Conservation (phyloP, 805 yeast species). For the Yamadazyma sp. region DNA sequence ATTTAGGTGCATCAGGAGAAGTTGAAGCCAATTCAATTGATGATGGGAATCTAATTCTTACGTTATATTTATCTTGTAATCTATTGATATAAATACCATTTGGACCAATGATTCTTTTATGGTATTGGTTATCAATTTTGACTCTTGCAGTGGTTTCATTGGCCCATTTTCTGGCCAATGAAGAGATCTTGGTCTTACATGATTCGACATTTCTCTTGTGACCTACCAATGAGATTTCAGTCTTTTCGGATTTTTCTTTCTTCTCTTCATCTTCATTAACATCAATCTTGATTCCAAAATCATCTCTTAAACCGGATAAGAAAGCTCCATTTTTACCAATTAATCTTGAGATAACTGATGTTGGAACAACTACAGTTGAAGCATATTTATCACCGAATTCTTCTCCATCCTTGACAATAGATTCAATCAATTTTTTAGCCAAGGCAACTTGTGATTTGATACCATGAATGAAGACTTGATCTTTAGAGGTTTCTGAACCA, state of each 20-base stretch:
- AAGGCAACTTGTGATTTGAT: slow-evolving; percentile 56
- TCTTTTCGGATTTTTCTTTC: slow-evolving; percentile 22
- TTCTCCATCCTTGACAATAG: slow-evolving; percentile 53
- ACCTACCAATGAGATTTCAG: slow-evolving; percentile 67
- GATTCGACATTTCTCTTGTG: slow-evolving; percentile 73
- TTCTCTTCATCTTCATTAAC: slow-evolving; percentile 52
- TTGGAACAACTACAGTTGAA: slow-evolving; percentile 59
- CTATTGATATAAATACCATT: slow-evolving; percentile 78
- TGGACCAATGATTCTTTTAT: slow-evolving; percentile 79
- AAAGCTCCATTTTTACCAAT: slow-evolving; percentile 89
- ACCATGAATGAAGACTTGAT: slow-evolving; percentile 69
- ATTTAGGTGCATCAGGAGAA: slow-evolving; percentile 38
- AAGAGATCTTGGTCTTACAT: slow-evolving; percentile 56
- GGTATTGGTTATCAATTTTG: slow-evolving; percentile 72
- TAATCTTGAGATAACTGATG: slow-evolving; percentile 65
- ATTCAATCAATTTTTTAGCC: slow-evolving; percentile 50
- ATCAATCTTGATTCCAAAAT: slow-evolving; percentile 74
- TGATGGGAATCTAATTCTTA: slow-evolving; percentile 71
- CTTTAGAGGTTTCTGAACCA: slow-evolving; percentile 31
- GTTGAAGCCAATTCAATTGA: slow-evolving; percentile 23
- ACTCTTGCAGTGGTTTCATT: slow-evolving; percentile 71
- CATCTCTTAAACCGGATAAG: slow-evolving; percentile 63
- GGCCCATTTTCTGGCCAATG: slow-evolving; percentile 70
- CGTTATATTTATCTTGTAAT: slow-evolving; percentile 83
- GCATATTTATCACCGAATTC: slow-evolving; percentile 46